Percentiles rank a stretch among this genome's conserved stretches.
These are phyloP conservation scores for Bipolaris sorokiniana DNA, from an alignment of 2,329 filamentous ascomycete species.

Conservation along the genomic window DNA sequence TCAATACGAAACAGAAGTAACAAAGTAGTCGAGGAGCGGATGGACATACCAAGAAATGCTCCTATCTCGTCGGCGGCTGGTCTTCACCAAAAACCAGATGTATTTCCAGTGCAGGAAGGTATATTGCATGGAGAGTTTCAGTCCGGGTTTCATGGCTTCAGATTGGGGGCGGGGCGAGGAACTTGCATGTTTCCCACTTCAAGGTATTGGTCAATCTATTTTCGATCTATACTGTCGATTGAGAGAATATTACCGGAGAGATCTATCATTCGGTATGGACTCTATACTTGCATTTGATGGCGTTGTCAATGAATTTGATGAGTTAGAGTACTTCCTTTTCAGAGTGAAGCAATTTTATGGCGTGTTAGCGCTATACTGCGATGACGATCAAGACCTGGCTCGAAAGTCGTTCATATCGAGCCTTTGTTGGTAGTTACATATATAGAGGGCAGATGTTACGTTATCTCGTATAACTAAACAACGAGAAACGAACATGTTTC, in stretches of 20 bases:
- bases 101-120: slow-evolving; percentile 4
- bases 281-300: background rate
- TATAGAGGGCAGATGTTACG: no score
- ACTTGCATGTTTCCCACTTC: background rate
- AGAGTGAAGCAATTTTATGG: background rate
- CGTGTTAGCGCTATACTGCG: background rate
- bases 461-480: no score
- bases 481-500: background rate
- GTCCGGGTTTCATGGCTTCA: background rate
- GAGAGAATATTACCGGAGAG: background rate
- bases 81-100: slow-evolving; percentile 7
- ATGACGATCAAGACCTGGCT: background rate
- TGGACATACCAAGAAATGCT: slow-evolving; percentile 14
- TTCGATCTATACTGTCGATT: background rate
- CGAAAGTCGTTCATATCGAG: background rate
- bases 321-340: background rate
- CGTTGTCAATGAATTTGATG: background rate
- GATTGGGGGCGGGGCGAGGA: rapidly evolving
- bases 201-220: background rate
- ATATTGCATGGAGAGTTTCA: background rate
- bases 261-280: background rate
- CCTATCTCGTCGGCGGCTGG: slow-evolving; percentile 3
- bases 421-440: no score
- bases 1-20: rapidly evolving
- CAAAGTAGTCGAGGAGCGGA: slow-evolving; percentile 1